Percentiles rank a stretch among this genome's conserved stretches.
Conservation (phyloP, 441 rosid genomes). For the Lepidium campestre region DNA sequence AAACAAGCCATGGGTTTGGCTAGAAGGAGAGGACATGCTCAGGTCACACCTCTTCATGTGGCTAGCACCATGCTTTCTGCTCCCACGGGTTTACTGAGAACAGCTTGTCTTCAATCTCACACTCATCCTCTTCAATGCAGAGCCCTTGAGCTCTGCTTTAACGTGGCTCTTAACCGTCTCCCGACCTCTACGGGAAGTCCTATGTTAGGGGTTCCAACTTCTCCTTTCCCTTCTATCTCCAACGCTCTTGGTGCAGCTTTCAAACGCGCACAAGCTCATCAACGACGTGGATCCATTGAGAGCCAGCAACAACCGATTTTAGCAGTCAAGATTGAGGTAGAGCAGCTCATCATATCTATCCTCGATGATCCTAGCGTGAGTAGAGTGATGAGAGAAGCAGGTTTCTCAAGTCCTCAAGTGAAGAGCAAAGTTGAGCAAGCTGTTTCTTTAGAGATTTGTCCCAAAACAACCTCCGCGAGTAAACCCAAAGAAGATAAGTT, state of each 20-base stretch:
- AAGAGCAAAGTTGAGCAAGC: constrained; percentile 59
- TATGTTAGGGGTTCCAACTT: constrained; percentile 38
- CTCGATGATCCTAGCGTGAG: constrained; percentile 76
- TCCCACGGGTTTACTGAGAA: constrained; percentile 47
- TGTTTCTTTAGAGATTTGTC: constrained; percentile 38
- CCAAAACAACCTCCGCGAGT: constrained; percentile 32
- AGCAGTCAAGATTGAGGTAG: constrained; percentile 61
- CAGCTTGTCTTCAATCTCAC: constrained; percentile 67
- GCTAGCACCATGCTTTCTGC: constrained; percentile 65
- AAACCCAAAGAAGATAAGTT: constrained; percentile 41
- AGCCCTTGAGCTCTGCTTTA: constrained; percentile 75
- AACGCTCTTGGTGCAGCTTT: constrained; percentile 74
- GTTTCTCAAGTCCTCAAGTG: constrained; percentile 67
- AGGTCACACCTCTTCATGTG: constrained; percentile 75
- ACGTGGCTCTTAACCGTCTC: constrained; percentile 71
- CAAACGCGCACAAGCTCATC: constrained; percentile 80
- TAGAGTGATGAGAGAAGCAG: constrained; percentile 77
- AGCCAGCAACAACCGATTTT: constrained; percentile 60
- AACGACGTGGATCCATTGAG: constrained; percentile 66
- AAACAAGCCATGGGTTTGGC: constrained; percentile 64
- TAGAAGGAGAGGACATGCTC: constrained; percentile 65
- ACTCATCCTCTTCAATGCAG: constrained; percentile 71
- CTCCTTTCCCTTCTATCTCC: constrained; percentile 54
- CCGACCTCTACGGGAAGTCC: constrained; percentile 50
- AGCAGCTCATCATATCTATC: constrained; percentile 66